Evolutionary conservation across 1,284 basidiomycete species (phyloP).

Genomic region (Heliocybe sulcata): DNA sequence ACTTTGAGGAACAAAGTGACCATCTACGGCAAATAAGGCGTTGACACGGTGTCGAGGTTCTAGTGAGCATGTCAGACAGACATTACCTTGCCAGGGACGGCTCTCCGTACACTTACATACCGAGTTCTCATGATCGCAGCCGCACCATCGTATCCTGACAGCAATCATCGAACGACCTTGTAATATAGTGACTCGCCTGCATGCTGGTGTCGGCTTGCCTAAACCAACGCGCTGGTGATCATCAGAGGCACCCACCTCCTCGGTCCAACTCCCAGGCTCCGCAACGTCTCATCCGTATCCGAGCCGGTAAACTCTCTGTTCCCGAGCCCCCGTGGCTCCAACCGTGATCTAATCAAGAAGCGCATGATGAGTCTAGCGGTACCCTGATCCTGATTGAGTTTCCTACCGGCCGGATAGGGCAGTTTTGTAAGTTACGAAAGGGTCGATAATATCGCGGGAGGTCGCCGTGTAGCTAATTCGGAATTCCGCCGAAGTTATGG

Average conservation of each 20-base stretch:
- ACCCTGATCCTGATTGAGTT: constrained; percentile 2
- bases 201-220: neutral
- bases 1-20: neutral
- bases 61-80: neutral
- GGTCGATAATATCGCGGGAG: neutral
- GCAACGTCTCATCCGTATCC: neutral
- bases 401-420: neutral
- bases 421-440: neutral
- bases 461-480: neutral
- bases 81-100: too few species aligned
- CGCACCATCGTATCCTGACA: neutral
- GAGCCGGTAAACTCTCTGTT: neutral
- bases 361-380: neutral
- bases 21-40: neutral
- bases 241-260: neutral
- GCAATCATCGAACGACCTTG: neutral
- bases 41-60: neutral
- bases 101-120: neutral
- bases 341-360: constrained; percentile 2
- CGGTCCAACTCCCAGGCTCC: neutral
- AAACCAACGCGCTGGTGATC: neutral
- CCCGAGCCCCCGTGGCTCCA: neutral
- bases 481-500: neutral
- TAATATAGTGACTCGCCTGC: neutral
- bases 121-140: neutral